Evolutionary conservation across 208 protist genomes (phyloP).

Genomic region (Phytomonas francai): DNA sequence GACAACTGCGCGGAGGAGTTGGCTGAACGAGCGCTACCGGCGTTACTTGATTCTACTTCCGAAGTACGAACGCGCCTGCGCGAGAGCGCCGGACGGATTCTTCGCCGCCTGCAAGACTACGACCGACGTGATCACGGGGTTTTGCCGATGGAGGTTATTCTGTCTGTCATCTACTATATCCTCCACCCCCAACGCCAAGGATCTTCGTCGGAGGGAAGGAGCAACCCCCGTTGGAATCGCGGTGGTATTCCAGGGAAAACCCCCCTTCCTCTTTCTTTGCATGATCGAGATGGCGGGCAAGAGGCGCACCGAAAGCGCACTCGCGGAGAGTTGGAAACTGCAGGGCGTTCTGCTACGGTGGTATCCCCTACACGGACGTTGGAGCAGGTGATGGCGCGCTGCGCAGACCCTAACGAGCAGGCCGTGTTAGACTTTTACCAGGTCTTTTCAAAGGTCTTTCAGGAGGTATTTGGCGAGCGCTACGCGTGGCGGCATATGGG

Average conservation of each 20-base stretch:
- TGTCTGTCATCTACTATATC: constrained; percentile 25
- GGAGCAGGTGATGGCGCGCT: constrained; percentile 29
- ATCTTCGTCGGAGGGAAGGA: not conserved
- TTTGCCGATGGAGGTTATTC: constrained; percentile 53
- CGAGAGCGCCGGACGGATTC: constrained; percentile 27
- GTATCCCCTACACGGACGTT: constrained; percentile 48
- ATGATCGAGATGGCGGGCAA: not conserved
- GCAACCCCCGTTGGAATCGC: not conserved
- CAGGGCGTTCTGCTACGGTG: constrained; percentile 15
- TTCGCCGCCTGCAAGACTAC: constrained; percentile 54
- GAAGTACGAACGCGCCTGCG: constrained; percentile 20
- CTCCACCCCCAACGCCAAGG: not conserved
- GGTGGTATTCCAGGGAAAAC: not conserved
- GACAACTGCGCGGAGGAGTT: too few species aligned
- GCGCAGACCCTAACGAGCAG: constrained; percentile 32
- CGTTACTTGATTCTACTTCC: not conserved
- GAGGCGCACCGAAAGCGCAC: not conserved
- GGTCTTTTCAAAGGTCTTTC: constrained; percentile 44
- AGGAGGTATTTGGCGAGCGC: constrained; percentile 67
- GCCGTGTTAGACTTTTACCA: constrained; percentile 40
- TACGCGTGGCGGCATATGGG: constrained; percentile 67
- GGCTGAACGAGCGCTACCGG: not conserved
- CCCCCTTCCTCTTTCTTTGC: too few species aligned
- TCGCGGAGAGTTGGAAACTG: too few species aligned
- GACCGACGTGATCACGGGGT: constrained; percentile 39